These are phyloP conservation scores for Scytalidium sp. DNA, from an alignment of 2,329 filamentous ascomycete species.

Conservation along the genomic window DNA sequence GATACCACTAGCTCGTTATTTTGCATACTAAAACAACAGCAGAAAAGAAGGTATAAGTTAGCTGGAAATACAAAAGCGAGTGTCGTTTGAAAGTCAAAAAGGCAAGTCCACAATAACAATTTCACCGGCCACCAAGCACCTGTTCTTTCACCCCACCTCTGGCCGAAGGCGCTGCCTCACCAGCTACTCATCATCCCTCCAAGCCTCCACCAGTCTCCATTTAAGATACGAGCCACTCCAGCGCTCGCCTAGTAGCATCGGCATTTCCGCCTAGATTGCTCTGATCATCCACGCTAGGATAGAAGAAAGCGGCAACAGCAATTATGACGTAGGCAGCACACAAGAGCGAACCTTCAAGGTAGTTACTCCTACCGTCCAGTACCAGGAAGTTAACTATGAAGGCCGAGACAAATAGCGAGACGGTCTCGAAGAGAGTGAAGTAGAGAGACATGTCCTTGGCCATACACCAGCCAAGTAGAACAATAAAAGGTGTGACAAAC, in stretches of 20 bases:
- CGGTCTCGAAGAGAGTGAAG: constrained; percentile 86
- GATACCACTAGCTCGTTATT: no score
- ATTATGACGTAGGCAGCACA: constrained; percentile 69
- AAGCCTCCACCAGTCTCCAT: neutral
- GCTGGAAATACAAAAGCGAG: no score
- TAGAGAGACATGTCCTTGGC: constrained; percentile 72
- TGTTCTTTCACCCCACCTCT: no score
- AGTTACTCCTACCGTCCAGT: constrained; percentile 81
- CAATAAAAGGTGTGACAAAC: constrained; percentile 67
- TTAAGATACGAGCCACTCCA: neutral
- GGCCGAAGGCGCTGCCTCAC: neutral
- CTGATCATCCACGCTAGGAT: constrained; percentile 49
- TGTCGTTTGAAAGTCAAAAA: no score
- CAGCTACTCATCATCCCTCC: neutral
- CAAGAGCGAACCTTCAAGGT: constrained; percentile 73
- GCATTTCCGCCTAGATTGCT: constrained; percentile 34
- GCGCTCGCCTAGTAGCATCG: constrained; percentile 16
- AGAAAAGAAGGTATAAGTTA: no score
- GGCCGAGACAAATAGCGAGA: constrained; percentile 78
- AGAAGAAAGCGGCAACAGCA: constrained; percentile 64
- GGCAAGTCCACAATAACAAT: no score
- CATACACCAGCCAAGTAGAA: constrained; percentile 70
- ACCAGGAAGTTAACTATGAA: constrained; percentile 89
- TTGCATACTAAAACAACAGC: no score
- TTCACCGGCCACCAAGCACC: no score